Percentiles rank a stretch among this genome's conserved stretches.
These are phyloP conservation scores for Glarea lozoyensis DNA, from an alignment of 495 filamentous ascomycete genomes.

Conservation along the genomic window DNA sequence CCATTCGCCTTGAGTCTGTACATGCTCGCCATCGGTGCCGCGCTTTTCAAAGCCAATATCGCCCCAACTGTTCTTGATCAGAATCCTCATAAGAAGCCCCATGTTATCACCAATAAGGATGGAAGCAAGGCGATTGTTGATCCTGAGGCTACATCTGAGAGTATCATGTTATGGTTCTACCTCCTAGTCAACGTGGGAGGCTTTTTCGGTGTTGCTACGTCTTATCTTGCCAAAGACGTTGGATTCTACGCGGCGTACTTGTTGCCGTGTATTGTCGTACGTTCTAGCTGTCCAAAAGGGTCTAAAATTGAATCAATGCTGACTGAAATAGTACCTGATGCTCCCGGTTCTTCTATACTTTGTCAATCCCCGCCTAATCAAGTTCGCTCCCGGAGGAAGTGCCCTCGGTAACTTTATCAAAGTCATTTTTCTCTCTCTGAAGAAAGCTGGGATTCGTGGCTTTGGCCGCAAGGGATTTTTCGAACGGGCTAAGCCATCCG, in stretches of 20 bases:
- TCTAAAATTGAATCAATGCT: too few species aligned
- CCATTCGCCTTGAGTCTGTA: conserved; percentile 48
- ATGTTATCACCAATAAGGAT: conserved; percentile 52
- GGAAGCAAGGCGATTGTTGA: conserved; percentile 72
- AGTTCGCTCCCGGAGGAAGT: conserved; percentile 40
- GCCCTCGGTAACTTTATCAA: conserved; percentile 44
- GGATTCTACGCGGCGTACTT: conserved; percentile 69
- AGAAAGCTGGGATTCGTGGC: conserved; percentile 37
- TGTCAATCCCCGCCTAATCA: conserved; percentile 39
- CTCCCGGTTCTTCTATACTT: conserved; percentile 41
- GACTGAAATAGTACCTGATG: too few species aligned
- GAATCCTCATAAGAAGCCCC: conserved; percentile 42
- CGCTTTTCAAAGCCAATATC: conserved; percentile 58
- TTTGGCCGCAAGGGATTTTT: conserved; percentile 48
- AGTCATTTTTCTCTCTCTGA: conserved; percentile 39
- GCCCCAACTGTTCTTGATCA: conserved; percentile 67
- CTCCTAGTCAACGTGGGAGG: conserved; percentile 68
- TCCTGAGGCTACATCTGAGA: conserved; percentile 63
- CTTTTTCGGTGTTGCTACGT: conserved; percentile 43
- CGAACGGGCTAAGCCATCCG: conserved; percentile 49
- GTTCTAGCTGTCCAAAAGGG: too few species aligned
- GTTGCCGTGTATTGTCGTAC: conserved; percentile 51
- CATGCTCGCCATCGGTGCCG: conserved; percentile 50
- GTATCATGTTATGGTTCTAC: conserved; percentile 58
- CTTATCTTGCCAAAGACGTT: conserved; percentile 36